Conservation (phyloP, 1,139 yeast genomes). For the Taphrina sp. region DNA sequence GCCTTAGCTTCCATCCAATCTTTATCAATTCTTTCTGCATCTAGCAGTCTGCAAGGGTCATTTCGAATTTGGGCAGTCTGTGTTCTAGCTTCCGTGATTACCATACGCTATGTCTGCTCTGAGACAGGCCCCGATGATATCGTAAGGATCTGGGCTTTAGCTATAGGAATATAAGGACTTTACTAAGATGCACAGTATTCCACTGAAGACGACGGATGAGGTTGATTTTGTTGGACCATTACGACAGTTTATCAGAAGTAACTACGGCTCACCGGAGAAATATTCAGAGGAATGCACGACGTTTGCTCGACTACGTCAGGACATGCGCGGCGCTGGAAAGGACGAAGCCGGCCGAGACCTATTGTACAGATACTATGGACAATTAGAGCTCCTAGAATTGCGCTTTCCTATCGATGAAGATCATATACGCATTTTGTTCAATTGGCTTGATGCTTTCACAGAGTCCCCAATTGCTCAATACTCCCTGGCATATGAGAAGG, state of each 20-base stretch:
- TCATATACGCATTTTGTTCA: conserved; percentile 61
- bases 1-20: too few species aligned
- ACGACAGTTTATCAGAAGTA: conserved; percentile 56
- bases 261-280: conserved; percentile 64
- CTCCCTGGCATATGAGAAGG: conserved; percentile 84
- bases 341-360: conserved; percentile 51
- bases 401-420: conserved; percentile 65
- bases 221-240: conserved; percentile 69
- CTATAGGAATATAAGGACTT: background rate
- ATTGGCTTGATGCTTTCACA: conserved; percentile 77
- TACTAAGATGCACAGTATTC: conserved; percentile 47
- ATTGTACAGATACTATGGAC: conserved; percentile 72
- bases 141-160: conserved; percentile 6
- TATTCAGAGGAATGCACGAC: conserved; percentile 57
- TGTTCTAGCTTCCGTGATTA: too few species aligned
- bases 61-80: too few species aligned
- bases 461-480: conserved; percentile 58
- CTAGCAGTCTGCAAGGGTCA: too few species aligned
- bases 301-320: conserved; percentile 62
- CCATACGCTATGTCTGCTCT: too few species aligned
- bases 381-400: conserved; percentile 73
- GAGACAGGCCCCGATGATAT: conserved; percentile 27
- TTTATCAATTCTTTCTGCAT: too few species aligned
- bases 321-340: conserved; percentile 53
- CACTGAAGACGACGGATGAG: conserved; percentile 57